Conservation (phyloP, 2,329 filamentous ascomycete genomes). For the Aspergillus udagawae region DNA sequence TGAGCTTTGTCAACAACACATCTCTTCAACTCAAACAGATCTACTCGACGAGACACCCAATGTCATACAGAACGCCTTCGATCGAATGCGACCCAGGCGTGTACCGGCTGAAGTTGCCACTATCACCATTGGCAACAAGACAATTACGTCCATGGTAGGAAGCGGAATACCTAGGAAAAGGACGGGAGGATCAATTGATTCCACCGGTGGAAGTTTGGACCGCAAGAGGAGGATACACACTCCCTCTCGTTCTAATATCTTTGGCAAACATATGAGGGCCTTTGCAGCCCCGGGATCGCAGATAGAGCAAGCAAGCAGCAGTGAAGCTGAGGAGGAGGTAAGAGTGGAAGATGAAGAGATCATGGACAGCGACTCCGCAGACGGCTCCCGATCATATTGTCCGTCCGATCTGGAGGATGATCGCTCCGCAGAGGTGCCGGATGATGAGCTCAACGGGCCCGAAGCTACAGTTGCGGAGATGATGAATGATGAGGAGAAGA, state of each 20-base stretch:
- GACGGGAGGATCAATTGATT: conserved; percentile 24
- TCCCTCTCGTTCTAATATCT: conserved; percentile 34
- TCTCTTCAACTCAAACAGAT: conserved; percentile 8
- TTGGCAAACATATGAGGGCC: conserved; percentile 45
- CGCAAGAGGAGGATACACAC: conserved; percentile 40
- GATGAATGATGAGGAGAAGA: conserved; percentile 55
- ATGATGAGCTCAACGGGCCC: conserved; percentile 3
- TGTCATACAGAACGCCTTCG: conserved; percentile 58
- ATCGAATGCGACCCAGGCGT: conserved; percentile 62
- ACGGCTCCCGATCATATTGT: conserved; percentile 5
- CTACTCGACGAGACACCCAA: conserved; percentile 35
- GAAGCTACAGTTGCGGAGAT: conserved; percentile 36
- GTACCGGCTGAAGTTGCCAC: conserved; percentile 63
- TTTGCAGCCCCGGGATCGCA: conserved; percentile 56
- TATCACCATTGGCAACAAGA: conserved; percentile 69
- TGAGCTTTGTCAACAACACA: conserved; percentile 6
- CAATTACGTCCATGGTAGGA: conserved; percentile 63
- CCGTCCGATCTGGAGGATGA: conserved; percentile 16
- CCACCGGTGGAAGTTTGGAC: conserved; percentile 19
- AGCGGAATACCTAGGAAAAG: conserved; percentile 43
- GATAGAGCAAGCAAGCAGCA: conserved; percentile 13
- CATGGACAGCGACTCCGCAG: conserved; percentile 1
- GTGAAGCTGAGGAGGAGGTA: conserved; percentile 18
- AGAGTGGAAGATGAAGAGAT: conserved; percentile 10
- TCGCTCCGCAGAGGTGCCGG: conserved; percentile 1